Evolutionary conservation across 2,329 filamentous ascomycete species (phyloP).

Genomic region (Aspergillus fischeri): DNA sequence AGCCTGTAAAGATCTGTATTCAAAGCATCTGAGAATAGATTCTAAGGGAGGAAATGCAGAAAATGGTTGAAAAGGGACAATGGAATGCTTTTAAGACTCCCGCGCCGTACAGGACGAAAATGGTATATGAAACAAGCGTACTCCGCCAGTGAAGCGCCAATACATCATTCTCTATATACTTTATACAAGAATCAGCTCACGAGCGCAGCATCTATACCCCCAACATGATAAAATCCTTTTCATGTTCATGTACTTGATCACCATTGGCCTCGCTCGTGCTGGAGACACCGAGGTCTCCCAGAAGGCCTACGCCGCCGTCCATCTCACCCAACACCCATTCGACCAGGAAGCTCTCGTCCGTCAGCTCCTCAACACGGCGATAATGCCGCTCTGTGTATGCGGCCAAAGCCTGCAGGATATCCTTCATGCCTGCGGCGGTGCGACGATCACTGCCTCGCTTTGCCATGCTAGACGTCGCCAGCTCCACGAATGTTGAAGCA

Average conservation of each 20-base stretch:
- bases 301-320: constrained; percentile 60
- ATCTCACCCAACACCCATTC: constrained; percentile 93
- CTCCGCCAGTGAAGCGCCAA: constrained; percentile 19
- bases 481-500: constrained; percentile 67
- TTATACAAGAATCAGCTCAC: constrained; percentile 2
- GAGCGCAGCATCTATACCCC: constrained; percentile 21
- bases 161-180: constrained; percentile 2
- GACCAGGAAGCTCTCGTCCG: constrained; percentile 90
- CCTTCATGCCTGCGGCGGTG: constrained; percentile 63
- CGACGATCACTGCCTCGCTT: constrained; percentile 29
- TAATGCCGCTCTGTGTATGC: constrained; percentile 94
- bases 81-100: constrained; percentile 12
- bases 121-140: constrained; percentile 12
- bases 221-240: constrained; percentile 40
- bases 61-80: neutral
- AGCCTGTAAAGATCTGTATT: neutral
- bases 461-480: constrained; percentile 47
- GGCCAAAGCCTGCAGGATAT: constrained; percentile 79
- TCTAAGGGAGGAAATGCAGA: neutral
- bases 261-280: constrained; percentile 14
- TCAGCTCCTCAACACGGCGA: constrained; percentile 78
- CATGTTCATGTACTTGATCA: constrained; percentile 24
- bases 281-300: constrained; percentile 28
- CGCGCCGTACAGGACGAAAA: neutral
- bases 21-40: neutral